These are phyloP conservation scores for Paraphaeosphaeria minitans DNA, from an alignment of 2,329 filamentous ascomycete genomes.

Conservation along the genomic window DNA sequence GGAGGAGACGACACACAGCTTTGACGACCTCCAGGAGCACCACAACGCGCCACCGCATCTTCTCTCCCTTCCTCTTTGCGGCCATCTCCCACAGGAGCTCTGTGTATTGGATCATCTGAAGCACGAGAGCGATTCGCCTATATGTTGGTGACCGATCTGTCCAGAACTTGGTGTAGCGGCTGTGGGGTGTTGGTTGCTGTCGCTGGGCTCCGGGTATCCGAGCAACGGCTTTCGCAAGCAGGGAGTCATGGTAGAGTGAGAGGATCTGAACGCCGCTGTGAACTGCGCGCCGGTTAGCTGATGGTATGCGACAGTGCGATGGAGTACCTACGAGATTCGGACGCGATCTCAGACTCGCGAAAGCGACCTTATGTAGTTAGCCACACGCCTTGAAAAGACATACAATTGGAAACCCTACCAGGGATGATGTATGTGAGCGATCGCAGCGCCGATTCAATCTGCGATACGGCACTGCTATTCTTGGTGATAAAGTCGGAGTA, in stretches of 20 bases:
- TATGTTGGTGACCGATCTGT: slow-evolving; percentile 70
- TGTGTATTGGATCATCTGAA: slow-evolving; percentile 93
- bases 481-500: slow-evolving; percentile 93
- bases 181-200: slow-evolving; percentile 61
- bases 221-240: slow-evolving; percentile 71
- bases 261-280: slow-evolving; percentile 89
- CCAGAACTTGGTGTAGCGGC: slow-evolving; percentile 69
- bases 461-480: slow-evolving; percentile 90
- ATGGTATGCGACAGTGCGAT: slow-evolving; percentile 11
- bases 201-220: slow-evolving; percentile 60
- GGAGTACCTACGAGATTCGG: slow-evolving; percentile 71
- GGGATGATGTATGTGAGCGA: slow-evolving; percentile 96
- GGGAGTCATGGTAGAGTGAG: slow-evolving; percentile 88
- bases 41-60: slow-evolving; percentile 82
- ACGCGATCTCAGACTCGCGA: slow-evolving; percentile 91
- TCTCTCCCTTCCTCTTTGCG: slow-evolving; percentile 83
- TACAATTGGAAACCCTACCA: slow-evolving; percentile 54
- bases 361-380: slow-evolving; percentile 68
- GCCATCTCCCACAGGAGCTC: slow-evolving; percentile 98
- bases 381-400: background rate
- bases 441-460: slow-evolving; percentile 91
- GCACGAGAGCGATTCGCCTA: slow-evolving; percentile 75
- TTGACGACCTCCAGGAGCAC: slow-evolving; percentile 86
- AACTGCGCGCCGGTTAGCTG: slow-evolving; percentile 53
- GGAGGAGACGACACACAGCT: slow-evolving; percentile 78